A percentile compares a stretch with the other conserved stretches of the same genome.
These are phyloP conservation scores for Cercophora sp. DNA, from an alignment of 495 filamentous ascomycete species.

Conservation along the genomic window DNA sequence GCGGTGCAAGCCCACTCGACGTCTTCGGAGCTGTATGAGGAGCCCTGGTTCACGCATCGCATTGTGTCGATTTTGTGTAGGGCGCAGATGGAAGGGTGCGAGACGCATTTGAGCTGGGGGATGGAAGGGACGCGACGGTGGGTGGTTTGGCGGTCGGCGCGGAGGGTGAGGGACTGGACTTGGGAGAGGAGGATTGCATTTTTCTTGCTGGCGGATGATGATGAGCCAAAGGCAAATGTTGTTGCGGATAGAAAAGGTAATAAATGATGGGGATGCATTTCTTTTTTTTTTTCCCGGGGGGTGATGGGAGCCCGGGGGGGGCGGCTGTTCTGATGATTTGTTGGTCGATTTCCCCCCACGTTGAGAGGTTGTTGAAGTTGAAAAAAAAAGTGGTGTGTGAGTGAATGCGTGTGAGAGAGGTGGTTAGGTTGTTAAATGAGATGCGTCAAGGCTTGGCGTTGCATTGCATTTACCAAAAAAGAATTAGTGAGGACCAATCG, in stretches of 20 bases:
- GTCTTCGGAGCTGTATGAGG: conserved; percentile 63
- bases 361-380: no score
- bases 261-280: no score
- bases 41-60: conserved; percentile 82
- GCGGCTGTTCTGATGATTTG: no score
- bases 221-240: not conserved
- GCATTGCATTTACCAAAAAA: no score
- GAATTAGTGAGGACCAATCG: no score
- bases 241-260: not conserved
- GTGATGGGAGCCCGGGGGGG: no score
- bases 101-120: conserved; percentile 79
- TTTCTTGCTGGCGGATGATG: conserved; percentile 11
- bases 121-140: conserved; percentile 73
- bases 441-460: no score
- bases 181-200: conserved; percentile 29
- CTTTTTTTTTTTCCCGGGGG: no score
- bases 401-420: no score
- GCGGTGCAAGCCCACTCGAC: conserved; percentile 89
- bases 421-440: no score
- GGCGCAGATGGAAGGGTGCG: conserved; percentile 54
- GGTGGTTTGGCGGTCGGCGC: conserved; percentile 54
- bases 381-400: no score
- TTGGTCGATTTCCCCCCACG: no score
- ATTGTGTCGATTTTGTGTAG: conserved; percentile 73
- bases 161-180: conserved; percentile 75